Evolutionary conservation across 2,329 filamentous ascomycete species (phyloP).

Genomic region (Xylariaceae sp.): DNA sequence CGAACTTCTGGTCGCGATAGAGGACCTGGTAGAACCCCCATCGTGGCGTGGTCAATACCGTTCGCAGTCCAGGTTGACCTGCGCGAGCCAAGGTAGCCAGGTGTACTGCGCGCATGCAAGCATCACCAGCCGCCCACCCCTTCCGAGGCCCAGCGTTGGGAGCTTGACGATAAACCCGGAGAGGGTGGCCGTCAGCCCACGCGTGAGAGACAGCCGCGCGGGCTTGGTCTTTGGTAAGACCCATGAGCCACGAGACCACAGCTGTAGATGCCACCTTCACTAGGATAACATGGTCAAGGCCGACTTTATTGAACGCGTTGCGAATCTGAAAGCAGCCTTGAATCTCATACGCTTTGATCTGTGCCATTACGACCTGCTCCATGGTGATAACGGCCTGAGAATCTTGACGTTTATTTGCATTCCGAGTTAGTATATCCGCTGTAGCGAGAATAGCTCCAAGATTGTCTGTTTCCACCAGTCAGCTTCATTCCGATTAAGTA

Average conservation of each 20-base stretch:
- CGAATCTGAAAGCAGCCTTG: constrained; percentile 45
- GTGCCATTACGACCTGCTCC: constrained; percentile 15
- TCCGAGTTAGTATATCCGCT: constrained; percentile 38
- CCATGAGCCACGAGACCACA: constrained; percentile 47
- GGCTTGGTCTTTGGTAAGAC: constrained; percentile 43
- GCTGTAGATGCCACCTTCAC: constrained; percentile 51
- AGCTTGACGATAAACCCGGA: constrained; percentile 43
- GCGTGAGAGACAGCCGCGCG: constrained; percentile 47
- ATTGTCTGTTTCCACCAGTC: constrained; percentile 41
- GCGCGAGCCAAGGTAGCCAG: constrained; percentile 40
- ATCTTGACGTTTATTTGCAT: constrained; percentile 27
- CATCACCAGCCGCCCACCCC: constrained; percentile 51
- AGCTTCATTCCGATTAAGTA: too few species aligned
- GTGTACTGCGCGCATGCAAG: constrained; percentile 49
- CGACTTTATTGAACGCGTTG: constrained; percentile 45
- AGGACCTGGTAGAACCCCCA: constrained; percentile 46
- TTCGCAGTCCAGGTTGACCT: constrained; percentile 33
- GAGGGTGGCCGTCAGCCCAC: constrained; percentile 48
- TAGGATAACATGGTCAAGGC: constrained; percentile 50
- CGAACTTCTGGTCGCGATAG: constrained; percentile 25
- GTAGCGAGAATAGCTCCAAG: constrained; percentile 47
- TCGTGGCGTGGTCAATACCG: constrained; percentile 40
- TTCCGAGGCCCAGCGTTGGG: constrained; percentile 48
- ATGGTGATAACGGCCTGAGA: constrained; percentile 45
- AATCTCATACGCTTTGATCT: constrained; percentile 51